phyloP scores from a whole-genome alignment of 352 stramenopile genomes.

The Globisporangium orthogonon region DNA sequence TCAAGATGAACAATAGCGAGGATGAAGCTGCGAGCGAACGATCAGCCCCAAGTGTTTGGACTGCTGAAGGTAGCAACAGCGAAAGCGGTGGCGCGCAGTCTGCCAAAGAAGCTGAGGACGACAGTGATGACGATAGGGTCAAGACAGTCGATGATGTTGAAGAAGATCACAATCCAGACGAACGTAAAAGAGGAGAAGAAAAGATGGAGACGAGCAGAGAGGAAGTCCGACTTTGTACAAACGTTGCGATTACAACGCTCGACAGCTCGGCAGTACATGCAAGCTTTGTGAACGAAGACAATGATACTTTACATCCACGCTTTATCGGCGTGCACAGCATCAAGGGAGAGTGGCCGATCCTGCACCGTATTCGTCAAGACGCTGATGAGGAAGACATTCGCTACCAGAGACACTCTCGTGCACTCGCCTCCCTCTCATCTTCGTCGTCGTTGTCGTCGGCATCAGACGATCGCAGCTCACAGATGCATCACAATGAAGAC shows the following conservation, averaged over 20 bases:
- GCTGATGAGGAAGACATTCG: not conserved
- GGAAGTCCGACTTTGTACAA: not conserved
- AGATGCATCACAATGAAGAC: not conserved
- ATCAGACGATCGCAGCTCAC: not conserved
- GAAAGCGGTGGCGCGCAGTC: not conserved
- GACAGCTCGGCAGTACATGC: not conserved
- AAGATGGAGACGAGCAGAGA: not conserved
- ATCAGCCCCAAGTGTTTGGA: too few species aligned
- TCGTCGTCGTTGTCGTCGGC: conserved; percentile 5
- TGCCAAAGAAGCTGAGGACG: not conserved
- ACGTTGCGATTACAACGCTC: not conserved
- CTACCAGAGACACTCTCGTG: not conserved
- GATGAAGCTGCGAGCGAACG: too few species aligned
- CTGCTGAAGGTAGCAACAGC: not conserved
- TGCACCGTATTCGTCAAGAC: too few species aligned
- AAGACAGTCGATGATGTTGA: not conserved
- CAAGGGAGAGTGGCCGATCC: conserved; percentile 26
- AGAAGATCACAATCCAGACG: not conserved
- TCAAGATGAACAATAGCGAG: too few species aligned
- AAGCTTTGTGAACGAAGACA: not conserved
- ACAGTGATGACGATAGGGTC: not conserved
- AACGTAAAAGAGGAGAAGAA: not conserved
- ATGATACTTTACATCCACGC: conserved; percentile 22
- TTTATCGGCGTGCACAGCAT: conserved; percentile 55
- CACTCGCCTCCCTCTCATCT: not conserved